A percentile compares a stretch with the other conserved stretches of the same genome.
phyloP scores from a whole-genome alignment of 2,329 filamentous ascomycete species.

The Diaporthe sp. region DNA sequence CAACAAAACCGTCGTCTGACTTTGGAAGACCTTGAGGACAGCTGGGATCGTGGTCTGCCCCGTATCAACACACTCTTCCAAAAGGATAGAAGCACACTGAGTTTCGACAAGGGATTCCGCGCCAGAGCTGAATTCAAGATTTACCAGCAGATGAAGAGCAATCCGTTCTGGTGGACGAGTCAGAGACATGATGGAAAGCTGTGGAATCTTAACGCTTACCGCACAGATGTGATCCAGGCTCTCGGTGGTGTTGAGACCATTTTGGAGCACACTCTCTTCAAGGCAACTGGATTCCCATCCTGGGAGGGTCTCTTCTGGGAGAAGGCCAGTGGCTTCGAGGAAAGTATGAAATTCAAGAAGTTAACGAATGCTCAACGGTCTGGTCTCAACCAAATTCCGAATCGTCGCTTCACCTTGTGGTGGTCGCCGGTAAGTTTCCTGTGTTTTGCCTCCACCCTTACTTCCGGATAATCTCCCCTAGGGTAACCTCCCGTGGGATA shows the following conservation, averaged over 20 bases:
- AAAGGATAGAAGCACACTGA: slow-evolving; percentile 95
- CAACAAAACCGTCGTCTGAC: slow-evolving; percentile 96
- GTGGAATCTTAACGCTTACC: slow-evolving; percentile 96
- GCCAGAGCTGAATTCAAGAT: slow-evolving; percentile 77
- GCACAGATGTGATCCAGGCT: slow-evolving; percentile 97
- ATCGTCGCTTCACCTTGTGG: slow-evolving; percentile 98
- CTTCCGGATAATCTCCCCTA: background rate
- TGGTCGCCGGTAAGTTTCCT: slow-evolving; percentile 66
- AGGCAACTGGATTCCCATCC: slow-evolving; percentile 94
- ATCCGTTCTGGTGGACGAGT: slow-evolving; percentile 99
- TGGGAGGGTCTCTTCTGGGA: slow-evolving; percentile 99
- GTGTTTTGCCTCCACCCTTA: background rate
- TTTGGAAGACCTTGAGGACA: slow-evolving; percentile 95
- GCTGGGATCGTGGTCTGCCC: slow-evolving; percentile 96
- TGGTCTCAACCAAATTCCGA: slow-evolving; percentile 98
- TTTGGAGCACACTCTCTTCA: slow-evolving; percentile 95
- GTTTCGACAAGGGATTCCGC: slow-evolving; percentile 98
- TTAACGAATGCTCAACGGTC: slow-evolving; percentile 96
- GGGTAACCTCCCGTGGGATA: background rate
- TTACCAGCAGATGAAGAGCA: slow-evolving; percentile 94
- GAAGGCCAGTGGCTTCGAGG: slow-evolving; percentile 59
- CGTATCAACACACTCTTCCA: slow-evolving; percentile 99
- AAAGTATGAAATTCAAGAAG: slow-evolving; percentile 97
- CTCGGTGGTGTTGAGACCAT: slow-evolving; percentile 98
- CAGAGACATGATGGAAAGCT: slow-evolving; percentile 97